Percentiles rank a stretch among this genome's conserved stretches.
These are phyloP conservation scores for Globisporangium heterothallicum DNA, from an alignment of 352 stramenopile species.

Conservation along the genomic window DNA sequence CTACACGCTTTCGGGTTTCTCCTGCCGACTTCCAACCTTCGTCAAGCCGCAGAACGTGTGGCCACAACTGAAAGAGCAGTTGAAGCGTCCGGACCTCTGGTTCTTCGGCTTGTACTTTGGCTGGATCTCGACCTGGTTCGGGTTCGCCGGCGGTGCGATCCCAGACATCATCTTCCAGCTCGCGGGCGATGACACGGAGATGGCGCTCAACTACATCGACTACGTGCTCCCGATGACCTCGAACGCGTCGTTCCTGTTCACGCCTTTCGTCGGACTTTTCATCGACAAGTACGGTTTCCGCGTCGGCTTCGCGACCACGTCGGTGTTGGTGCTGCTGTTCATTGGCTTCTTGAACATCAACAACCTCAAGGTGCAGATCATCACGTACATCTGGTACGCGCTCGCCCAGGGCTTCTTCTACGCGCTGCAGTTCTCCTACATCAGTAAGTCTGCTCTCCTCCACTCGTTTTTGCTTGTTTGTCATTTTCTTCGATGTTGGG, in stretches of 20 bases:
- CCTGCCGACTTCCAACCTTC: slow-evolving; percentile 12
- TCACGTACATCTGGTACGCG: slow-evolving; percentile 13
- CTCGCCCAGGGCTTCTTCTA: slow-evolving; percentile 16
- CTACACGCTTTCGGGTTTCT: slow-evolving; percentile 20
- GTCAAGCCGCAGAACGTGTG: slow-evolving; percentile 14
- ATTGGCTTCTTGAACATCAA: slow-evolving; percentile 11
- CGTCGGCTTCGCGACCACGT: slow-evolving; percentile 8
- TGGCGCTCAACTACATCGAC: slow-evolving; percentile 21
- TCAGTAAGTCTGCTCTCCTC: slow-evolving; percentile 11
- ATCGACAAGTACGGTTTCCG: slow-evolving; percentile 17
- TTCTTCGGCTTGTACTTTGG: slow-evolving; percentile 29
- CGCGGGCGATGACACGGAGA: slow-evolving; percentile 6
- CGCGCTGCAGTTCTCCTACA: slow-evolving; percentile 19
- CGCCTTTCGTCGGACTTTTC: slow-evolving; percentile 14
- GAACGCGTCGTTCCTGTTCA: slow-evolving; percentile 19
- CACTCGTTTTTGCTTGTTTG: not conserved
- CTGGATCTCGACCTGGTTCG: slow-evolving; percentile 27
- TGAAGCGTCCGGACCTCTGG: slow-evolving; percentile 18
- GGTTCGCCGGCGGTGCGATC: slow-evolving; percentile 23
- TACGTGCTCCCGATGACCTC: slow-evolving; percentile 20
- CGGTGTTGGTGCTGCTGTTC: slow-evolving; percentile 14
- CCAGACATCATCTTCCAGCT: slow-evolving; percentile 20
- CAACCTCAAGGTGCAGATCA: slow-evolving; percentile 14
- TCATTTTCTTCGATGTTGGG: slow-evolving; percentile 7
- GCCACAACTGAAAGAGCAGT: slow-evolving; percentile 16